Percentiles rank a stretch among this genome's conserved stretches.
phyloP scores from a whole-genome alignment of 257 asterid species.

The Verbena officinalis region DNA sequence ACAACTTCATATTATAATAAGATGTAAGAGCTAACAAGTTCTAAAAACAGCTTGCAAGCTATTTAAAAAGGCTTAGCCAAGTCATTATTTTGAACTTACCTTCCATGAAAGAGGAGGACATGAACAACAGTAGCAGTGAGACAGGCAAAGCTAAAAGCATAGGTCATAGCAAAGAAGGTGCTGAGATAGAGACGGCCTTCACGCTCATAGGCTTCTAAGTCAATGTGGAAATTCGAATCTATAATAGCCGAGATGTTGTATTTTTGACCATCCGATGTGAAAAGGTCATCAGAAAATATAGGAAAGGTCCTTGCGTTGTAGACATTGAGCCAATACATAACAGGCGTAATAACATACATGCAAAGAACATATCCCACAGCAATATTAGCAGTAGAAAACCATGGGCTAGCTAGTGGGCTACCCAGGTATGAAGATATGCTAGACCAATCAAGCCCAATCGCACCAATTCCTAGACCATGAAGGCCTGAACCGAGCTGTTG shows the following conservation, averaged over 20 bases:
- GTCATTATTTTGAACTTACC: conserved; percentile 44
- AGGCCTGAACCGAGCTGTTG: conserved; percentile 98
- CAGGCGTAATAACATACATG: conserved; percentile 70
- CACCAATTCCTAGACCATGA: conserved; percentile 88
- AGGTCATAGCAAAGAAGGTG: conserved; percentile 77
- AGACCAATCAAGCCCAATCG: conserved; percentile 95
- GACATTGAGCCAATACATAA: conserved; percentile 68
- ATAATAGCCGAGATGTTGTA: conserved; percentile 78
- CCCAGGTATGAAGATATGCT: conserved; percentile 91
- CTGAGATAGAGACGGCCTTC: conserved; percentile 88
- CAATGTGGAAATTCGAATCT: conserved; percentile 83
- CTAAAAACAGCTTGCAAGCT: too few species aligned
- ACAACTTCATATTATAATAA: too few species aligned
- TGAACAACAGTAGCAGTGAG: conserved; percentile 92
- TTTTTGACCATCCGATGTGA: conserved; percentile 65
- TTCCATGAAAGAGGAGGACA: conserved; percentile 87
- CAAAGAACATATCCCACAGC: conserved; percentile 80
- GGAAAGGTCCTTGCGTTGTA: conserved; percentile 87
- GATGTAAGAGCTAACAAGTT: too few species aligned
- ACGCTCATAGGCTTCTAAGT: conserved; percentile 69
- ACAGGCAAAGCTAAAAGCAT: conserved; percentile 90
- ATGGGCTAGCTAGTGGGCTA: conserved; percentile 98
- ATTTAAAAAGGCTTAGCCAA: not conserved
- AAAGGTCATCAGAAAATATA: conserved; percentile 82
- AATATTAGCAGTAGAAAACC: conserved; percentile 95